Conservation (phyloP, 257 asterid species). For the Solanum medicagineum region DNA sequence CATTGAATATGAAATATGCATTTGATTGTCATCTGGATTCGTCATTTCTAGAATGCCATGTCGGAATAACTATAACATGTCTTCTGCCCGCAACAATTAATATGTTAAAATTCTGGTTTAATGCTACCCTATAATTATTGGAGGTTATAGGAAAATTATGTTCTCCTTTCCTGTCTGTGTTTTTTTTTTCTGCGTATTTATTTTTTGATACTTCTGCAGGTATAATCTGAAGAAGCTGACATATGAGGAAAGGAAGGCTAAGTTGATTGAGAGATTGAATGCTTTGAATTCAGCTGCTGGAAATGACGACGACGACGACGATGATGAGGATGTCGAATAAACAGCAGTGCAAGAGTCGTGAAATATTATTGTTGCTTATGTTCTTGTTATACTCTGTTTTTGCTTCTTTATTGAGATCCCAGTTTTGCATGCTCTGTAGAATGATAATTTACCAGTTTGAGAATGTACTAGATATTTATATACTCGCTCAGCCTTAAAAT, state of each 20-base stretch:
- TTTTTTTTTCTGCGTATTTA: neutral
- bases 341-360: neutral
- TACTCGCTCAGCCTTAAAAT: neutral
- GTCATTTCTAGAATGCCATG: neutral
- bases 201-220: neutral
- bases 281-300: constrained; percentile 13
- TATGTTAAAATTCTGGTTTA: neutral
- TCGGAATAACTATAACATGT: neutral
- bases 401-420: neutral
- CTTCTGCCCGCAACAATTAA: neutral
- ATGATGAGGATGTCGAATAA: constrained; percentile 6
- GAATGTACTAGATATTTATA: neutral
- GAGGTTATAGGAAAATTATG: neutral
- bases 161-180: neutral
- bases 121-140: neutral
- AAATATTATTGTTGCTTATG: neutral
- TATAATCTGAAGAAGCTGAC: constrained; percentile 8
- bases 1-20: neutral
- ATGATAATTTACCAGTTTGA: neutral
- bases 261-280: constrained; percentile 9
- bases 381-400: neutral
- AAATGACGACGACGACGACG: neutral
- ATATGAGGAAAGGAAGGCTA: constrained; percentile 8
- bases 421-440: neutral
- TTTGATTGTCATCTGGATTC: neutral